Evolutionary conservation across 1,284 basidiomycete genomes (phyloP), one percentile per base, ranked within the genome.

Genomic region (Tylopilus sp.): DNA sequence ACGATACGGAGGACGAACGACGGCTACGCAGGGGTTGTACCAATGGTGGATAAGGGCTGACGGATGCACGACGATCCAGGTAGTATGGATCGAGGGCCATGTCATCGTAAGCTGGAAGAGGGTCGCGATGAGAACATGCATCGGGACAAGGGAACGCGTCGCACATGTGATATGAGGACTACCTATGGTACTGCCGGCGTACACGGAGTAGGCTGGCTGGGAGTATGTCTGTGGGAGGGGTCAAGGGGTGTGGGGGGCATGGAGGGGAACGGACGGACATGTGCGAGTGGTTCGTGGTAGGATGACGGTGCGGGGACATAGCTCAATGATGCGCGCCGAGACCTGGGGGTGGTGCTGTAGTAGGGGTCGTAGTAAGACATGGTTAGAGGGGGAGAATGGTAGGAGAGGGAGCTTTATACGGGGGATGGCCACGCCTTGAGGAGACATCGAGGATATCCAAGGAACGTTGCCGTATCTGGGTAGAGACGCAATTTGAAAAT

Each of bases 1-100:
- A 77, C 8, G 82, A 84, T 42, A 81, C 69, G n/a, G 75, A 75
- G 16, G 82, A 82, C 55, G 77, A 73, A 34, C 82, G 76, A 49
- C 73, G 72, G 48, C 75, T 73, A 28, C 64, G 55, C 48, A 68
- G n/a, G 5, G 65, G 47, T 21, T 56, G 60, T 4, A 64, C 49
- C 11, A 54, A 2, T n/a, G 63, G 48, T 4, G 64, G 40, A 40
- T 63, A 65, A 18, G 52, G n/a, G 8, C 16, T 11, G 9, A 16
- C 8, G 5, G 49, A 36, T 19, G 34, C 11, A 30, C 54, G 56
- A 23, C 60, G 64, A 4, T 64, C 53, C 0, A 41, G 3, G 28
- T 65, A 63, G 50, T 64, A 66, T 25, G 54, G 40, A 13, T 64
- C 62, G 26, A 55, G 15, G 15, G 41, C 51, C 15, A 65, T 8